A percentile compares a stretch with the other conserved stretches of the same genome.
Conservation (phyloP, 177 flowering plant species). For the Vitis hybrid region DNA sequence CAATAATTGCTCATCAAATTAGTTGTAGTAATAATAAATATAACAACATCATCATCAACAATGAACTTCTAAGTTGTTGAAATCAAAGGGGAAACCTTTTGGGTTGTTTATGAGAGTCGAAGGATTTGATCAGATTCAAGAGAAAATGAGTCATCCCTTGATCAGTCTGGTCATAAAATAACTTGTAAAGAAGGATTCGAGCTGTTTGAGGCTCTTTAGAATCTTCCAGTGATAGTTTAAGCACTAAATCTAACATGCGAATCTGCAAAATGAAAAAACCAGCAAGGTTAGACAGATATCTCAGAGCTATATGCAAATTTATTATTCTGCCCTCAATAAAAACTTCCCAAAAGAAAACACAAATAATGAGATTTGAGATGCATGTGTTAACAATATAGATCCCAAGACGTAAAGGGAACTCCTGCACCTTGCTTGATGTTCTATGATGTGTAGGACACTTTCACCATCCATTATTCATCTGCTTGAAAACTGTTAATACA, state of each 20-base stretch:
- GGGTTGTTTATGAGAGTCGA: conserved; percentile 70
- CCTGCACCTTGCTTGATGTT: too few species aligned
- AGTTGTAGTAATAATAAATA: background rate
- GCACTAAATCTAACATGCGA: conserved; percentile 80
- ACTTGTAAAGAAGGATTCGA: conserved; percentile 85
- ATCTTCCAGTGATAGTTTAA: conserved; percentile 61
- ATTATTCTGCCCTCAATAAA: too few species aligned
- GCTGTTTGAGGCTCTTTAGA: conserved; percentile 85
- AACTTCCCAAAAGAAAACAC: too few species aligned
- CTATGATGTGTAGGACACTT: too few species aligned
- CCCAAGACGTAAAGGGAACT: too few species aligned
- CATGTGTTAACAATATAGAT: too few species aligned
- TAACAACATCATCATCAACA: background rate
- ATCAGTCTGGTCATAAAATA: conserved; percentile 97
- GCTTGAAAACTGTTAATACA: too few species aligned
- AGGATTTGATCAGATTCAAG: conserved; percentile 63
- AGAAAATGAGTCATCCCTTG: conserved; percentile 92
- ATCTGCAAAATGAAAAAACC: conserved; percentile 52
- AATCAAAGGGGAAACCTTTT: conserved; percentile 53
- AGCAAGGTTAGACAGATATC: background rate
- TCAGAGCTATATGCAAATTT: too few species aligned
- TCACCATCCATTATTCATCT: too few species aligned
- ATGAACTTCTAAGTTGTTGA: background rate
- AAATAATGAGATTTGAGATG: too few species aligned
- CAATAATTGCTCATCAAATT: background rate